Conservation (phyloP, 768 basidiomycete species). For the Boletus tomentosulus region DNA sequence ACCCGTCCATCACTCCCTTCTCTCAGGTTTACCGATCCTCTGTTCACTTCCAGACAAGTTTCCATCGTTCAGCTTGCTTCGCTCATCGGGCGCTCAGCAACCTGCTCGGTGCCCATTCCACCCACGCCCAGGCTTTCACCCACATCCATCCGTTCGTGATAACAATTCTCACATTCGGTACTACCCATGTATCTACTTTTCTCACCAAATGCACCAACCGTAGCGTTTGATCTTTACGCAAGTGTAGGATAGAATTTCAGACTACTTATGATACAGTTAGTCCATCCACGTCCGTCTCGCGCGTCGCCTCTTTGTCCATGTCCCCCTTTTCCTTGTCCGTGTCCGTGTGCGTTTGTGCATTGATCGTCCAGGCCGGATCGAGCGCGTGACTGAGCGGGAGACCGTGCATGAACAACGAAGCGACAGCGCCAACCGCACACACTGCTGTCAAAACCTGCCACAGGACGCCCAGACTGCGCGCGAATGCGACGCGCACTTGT, state of each 20-base stretch:
- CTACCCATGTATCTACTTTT: too few species aligned
- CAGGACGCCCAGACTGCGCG: conserved; percentile 34
- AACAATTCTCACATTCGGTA: too few species aligned
- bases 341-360: background rate
- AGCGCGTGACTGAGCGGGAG: conserved; percentile 5
- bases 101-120: too few species aligned
- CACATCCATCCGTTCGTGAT: too few species aligned
- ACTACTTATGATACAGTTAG: background rate
- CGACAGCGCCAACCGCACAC: conserved; percentile 12
- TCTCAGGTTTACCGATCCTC: too few species aligned
- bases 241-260: background rate
- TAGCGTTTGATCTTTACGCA: too few species aligned
- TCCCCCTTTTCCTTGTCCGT: background rate
- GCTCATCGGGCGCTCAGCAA: too few species aligned
- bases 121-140: too few species aligned
- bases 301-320: background rate
- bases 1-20: too few species aligned
- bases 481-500: conserved; percentile 41
- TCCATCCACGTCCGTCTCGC: background rate
- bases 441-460: conserved; percentile 45
- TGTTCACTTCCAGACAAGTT: too few species aligned
- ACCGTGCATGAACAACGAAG: conserved; percentile 17
- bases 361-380: conserved; percentile 9
- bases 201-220: too few species aligned
- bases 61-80: too few species aligned